Evolutionary conservation across 2,329 filamentous ascomycete species (phyloP).

Genomic region (Pseudocercospora musae): DNA sequence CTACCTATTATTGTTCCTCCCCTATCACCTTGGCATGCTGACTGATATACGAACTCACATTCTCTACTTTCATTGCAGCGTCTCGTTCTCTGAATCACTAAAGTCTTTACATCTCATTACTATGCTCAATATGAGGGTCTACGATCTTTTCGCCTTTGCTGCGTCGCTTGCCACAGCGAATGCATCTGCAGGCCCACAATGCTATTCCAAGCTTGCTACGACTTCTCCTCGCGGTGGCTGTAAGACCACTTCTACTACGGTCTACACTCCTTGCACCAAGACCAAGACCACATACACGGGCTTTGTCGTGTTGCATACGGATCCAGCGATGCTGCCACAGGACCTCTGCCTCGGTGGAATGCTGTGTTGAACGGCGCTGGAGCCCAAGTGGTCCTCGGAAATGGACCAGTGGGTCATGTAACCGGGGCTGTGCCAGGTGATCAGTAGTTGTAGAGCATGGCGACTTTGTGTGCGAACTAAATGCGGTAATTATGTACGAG

Average conservation of each 20-base stretch:
- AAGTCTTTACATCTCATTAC: neutral
- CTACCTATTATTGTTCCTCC: no score
- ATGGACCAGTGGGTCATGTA: neutral
- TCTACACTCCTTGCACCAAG: neutral
- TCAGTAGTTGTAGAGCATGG: neutral
- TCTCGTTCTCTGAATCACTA: neutral
- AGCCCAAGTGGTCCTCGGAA: neutral
- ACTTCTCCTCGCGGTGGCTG: neutral
- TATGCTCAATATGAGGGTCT: neutral
- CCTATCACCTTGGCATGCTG: no score
- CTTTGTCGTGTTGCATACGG: neutral
- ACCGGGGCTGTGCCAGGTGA: neutral
- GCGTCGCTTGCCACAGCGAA: neutral
- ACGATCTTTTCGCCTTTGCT: neutral
- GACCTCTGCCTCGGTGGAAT: neutral
- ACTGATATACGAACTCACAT: neutral
- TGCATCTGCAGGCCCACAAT: neutral
- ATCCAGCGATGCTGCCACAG: neutral
- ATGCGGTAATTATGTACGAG: neutral
- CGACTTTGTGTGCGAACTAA: no score
- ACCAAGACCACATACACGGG: neutral
- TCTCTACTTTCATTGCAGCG: neutral
- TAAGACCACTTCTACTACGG: neutral
- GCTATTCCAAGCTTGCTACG: neutral
- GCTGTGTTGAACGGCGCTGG: neutral